Conservation (phyloP, 2,329 filamentous ascomycete species). For the Ilyonectria sp. region DNA sequence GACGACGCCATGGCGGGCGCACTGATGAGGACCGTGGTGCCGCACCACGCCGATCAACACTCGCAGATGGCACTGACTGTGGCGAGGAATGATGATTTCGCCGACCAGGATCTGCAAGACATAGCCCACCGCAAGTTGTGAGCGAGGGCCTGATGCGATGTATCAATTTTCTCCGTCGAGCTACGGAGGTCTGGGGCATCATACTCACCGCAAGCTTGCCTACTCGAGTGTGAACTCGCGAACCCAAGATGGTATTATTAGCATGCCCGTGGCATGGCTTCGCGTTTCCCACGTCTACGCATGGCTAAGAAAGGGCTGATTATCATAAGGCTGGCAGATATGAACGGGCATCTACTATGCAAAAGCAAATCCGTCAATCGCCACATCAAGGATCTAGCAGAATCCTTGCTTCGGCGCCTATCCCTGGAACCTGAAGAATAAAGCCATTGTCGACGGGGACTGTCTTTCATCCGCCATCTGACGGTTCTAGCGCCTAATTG, state of each 20-base stretch:
- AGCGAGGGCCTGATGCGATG: not conserved
- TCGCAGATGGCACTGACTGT: too few species aligned
- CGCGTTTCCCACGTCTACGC: not conserved
- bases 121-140: not conserved
- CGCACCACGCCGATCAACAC: too few species aligned
- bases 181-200: not conserved
- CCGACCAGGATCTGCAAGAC: not conserved
- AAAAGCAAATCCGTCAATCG: not conserved
- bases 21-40: too few species aligned
- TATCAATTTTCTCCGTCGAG: not conserved
- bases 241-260: not conserved
- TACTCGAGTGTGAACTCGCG: not conserved
- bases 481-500: too few species aligned
- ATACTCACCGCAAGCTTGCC: not conserved
- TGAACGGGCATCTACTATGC: too few species aligned
- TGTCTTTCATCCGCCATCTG: not conserved
- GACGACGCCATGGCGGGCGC: too few species aligned
- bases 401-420: slow-evolving; percentile 10
- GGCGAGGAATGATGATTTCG: not conserved
- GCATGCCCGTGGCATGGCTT: not conserved
- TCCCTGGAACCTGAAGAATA: slow-evolving; percentile 1
- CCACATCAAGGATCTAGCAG: not conserved
- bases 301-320: too few species aligned
- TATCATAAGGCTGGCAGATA: not conserved
- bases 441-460: slow-evolving; percentile 1